Base-by-base conservation (phyloP, 148 eudicot genomes). In the Spergularia bocconei region DNA sequence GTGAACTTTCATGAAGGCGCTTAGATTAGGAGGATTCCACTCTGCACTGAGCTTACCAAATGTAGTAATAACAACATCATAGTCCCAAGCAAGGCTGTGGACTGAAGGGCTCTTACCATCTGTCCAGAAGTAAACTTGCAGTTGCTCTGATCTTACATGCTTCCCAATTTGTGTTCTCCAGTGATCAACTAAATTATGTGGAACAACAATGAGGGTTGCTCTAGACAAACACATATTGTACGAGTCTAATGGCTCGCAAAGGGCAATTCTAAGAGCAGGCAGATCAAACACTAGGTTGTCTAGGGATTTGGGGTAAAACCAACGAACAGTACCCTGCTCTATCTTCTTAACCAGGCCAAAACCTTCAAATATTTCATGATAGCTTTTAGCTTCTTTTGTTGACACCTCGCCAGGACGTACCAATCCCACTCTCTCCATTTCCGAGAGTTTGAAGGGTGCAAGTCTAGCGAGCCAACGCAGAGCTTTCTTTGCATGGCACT, bases 41-140 rank as follows among this genome's bases (percentile, higher is more conserved):
- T 94, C 98, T 69, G 91, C 90, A 81, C 98, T 94, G 71, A 91
- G 81, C 68, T 97, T 93, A 75, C 69, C 87, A 71, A 94, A 90
- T 65, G 98, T 94, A 44, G 98, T 94, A 67, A 94, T 85, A 63
- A 94, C 97, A 77, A 94, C 87, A 80, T 94, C 98, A 81, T 89
- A 94, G 74, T 94, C 97, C 98, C 98, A 94, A 66, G 97, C 98
- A 77, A 94, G 87, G 77, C 77, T 83, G 81, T 94, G 97, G 12
- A 87, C 89, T 61, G 84, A 61, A 72, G 98, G 98, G 82, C 86
- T 87, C 78, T 79, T 88, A 78, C 85, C 77, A 80, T 89, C 98
- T 15, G 80, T 88, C 98, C 98, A 94, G 48, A 83, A 73, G 85
- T 79, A 90, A 69, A 90, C 86, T 47, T 85, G 90, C 78, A 94